Conservation (phyloP, 176 grass and related monocot species). For the Poa annua region DNA sequence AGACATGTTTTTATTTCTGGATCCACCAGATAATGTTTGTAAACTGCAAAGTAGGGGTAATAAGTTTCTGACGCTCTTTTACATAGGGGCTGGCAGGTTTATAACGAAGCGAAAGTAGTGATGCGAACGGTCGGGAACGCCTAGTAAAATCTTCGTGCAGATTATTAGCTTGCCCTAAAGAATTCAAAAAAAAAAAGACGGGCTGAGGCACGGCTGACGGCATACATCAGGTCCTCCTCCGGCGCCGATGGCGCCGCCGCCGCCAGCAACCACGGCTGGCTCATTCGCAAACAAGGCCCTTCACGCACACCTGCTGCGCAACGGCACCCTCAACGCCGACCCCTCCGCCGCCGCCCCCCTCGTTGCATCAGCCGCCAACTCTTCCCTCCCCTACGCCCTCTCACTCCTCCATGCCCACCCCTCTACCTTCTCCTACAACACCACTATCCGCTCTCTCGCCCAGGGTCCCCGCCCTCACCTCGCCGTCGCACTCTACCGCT, state of each 20-base stretch:
- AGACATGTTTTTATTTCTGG: no score
- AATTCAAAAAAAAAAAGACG: no score
- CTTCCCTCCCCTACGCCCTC: slow-evolving; percentile 47
- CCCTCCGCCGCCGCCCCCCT: slow-evolving; percentile 37
- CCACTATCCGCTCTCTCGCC: slow-evolving; percentile 48
- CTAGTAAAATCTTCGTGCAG: no score
- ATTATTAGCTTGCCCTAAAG: no score
- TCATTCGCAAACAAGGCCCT: slow-evolving; percentile 21
- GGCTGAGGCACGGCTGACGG: neutral
- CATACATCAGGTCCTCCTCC: neutral
- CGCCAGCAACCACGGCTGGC: neutral
- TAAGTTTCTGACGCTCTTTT: no score
- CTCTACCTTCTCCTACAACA: slow-evolving; percentile 47
- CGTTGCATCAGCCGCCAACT: slow-evolving; percentile 29
- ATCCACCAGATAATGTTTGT: no score
- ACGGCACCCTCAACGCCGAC: slow-evolving; percentile 39
- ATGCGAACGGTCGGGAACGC: no score
- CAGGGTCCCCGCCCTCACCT: slow-evolving; percentile 36
- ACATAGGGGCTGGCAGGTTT: no score
- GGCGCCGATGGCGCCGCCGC: neutral
- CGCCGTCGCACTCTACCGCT: slow-evolving; percentile 39
- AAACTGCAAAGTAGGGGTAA: no score
- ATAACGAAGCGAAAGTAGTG: no score
- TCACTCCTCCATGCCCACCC: slow-evolving; percentile 41
- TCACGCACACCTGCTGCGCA: slow-evolving; percentile 47